A percentile compares a stretch with the other conserved stretches of the same genome.
Evolutionary conservation across 148 eudicot genomes (phyloP).

Genomic region (Spergularia marina): DNA sequence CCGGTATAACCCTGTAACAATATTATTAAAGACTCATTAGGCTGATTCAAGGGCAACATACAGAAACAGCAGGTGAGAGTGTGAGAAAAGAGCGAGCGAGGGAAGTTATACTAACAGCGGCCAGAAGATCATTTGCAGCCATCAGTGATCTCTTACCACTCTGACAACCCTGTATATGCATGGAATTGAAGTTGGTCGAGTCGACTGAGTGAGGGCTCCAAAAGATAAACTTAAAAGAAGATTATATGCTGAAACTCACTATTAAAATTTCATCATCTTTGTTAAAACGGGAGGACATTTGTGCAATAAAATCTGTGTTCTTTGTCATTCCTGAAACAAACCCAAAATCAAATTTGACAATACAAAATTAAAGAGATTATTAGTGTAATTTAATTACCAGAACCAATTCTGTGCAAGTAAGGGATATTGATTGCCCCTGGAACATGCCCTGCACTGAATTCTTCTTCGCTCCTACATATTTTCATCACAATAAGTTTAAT

Average conservation of each 20-base stretch:
- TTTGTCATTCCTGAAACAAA: conserved; percentile 53
- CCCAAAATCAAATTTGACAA: neutral
- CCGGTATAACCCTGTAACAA: conserved; percentile 59
- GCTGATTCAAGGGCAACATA: neutral
- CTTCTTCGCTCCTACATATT: conserved; percentile 60
- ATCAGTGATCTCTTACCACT: conserved; percentile 71
- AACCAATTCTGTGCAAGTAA: conserved; percentile 53
- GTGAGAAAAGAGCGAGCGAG: neutral
- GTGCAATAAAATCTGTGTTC: conserved; percentile 54
- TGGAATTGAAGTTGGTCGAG: neutral
- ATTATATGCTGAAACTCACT: conserved; percentile 38
- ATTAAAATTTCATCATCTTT: conserved; percentile 75
- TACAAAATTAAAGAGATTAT: too few relatives aligned
- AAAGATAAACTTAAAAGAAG: neutral
- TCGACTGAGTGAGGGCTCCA: neutral
- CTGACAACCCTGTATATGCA: conserved; percentile 64
- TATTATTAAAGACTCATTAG: neutral
- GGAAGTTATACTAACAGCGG: conserved; percentile 55
- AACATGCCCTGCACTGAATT: conserved; percentile 70
- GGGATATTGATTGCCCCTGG: conserved; percentile 70
- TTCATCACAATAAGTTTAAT: neutral
- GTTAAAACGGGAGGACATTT: conserved; percentile 46
- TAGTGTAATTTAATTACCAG: too few relatives aligned
- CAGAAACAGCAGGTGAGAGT: neutral
- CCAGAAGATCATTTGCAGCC: conserved; percentile 66